A percentile compares a stretch with the other conserved stretches of the same genome.
Conservation (phyloP, 192 early-diverging fungal genomes). For the Rhizophagus sp. region DNA sequence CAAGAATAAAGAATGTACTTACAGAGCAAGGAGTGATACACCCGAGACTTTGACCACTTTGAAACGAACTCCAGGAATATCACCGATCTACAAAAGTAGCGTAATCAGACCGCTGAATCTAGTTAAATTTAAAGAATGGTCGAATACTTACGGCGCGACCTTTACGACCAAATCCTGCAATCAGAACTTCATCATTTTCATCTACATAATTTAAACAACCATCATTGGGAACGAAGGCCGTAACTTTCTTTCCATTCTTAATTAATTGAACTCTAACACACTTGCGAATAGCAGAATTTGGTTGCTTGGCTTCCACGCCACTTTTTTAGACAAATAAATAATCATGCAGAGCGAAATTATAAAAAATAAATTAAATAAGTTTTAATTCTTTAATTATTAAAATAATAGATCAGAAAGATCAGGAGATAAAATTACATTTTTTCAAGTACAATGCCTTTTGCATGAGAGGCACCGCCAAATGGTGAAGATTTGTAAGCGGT, state of each 20-base stretch:
- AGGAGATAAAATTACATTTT: slow-evolving; percentile 76
- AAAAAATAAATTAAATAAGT: slow-evolving; percentile 4
- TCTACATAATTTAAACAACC: slow-evolving; percentile 99
- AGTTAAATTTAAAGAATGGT: not conserved
- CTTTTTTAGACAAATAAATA: slow-evolving; percentile 35
- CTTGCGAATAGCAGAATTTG: slow-evolving; percentile 99
- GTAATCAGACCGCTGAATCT: slow-evolving; percentile 4
- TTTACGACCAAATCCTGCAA: slow-evolving; percentile 99
- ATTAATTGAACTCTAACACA: slow-evolving; percentile 99
- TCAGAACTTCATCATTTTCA: slow-evolving; percentile 99
- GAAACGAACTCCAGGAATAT: slow-evolving; percentile 99
- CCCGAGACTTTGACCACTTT: slow-evolving; percentile 99
- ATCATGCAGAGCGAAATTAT: no score
- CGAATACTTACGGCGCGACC: slow-evolving; percentile 81
- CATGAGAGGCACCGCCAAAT: slow-evolving; percentile 99
- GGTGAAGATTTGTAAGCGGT: slow-evolving; percentile 98
- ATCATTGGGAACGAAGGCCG: slow-evolving; percentile 99
- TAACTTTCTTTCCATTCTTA: slow-evolving; percentile 99
- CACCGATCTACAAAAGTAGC: slow-evolving; percentile 64
- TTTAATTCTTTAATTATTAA: not conserved
- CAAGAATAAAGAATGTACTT: slow-evolving; percentile 30
- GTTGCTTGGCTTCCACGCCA: slow-evolving; percentile 99
- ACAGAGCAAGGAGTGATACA: slow-evolving; percentile 98
- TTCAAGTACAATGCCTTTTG: slow-evolving; percentile 99
- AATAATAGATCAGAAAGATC: not conserved